A percentile compares a stretch with the other conserved stretches of the same genome.
phyloP scores from a whole-genome alignment of 2,329 filamentous ascomycete species.

The Orbilia javanica region DNA sequence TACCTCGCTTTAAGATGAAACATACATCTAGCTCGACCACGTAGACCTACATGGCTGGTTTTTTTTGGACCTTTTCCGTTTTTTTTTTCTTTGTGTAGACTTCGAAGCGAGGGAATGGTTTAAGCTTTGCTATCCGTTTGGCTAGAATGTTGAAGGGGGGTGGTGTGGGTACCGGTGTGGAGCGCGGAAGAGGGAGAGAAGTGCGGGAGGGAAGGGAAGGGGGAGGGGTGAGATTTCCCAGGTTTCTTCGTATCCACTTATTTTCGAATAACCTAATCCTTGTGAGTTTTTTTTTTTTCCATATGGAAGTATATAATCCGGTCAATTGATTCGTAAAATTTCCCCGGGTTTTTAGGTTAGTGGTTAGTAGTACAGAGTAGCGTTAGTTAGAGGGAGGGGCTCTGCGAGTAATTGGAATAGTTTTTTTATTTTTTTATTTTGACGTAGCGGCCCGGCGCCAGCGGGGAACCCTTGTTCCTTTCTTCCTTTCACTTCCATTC shows the following conservation, averaged over 20 bases:
- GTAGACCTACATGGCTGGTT: conserved; percentile 2
- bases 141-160: neutral
- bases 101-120: too few relatives aligned
- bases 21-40: conserved; percentile 15
- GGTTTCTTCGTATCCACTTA: neutral
- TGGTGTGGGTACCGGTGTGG: too few relatives aligned
- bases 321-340: neutral
- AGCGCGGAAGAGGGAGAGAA: neutral
- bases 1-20: conserved; percentile 16
- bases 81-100: too few relatives aligned
- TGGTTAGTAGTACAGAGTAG: too few relatives aligned
- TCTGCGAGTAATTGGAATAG: conserved; percentile 16
- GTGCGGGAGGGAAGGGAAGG: neutral
- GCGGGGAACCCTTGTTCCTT: conserved; percentile 7
- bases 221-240: neutral
- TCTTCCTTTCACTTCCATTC: too few relatives aligned
- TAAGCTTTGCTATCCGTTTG: conserved; percentile 5
- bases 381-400: neutral
- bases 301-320: too few relatives aligned
- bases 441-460: conserved; percentile 11
- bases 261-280: neutral
- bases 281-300: neutral
- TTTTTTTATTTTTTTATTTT: too few relatives aligned
- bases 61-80: too few relatives aligned
- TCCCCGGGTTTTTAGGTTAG: neutral